phyloP scores from a whole-genome alignment of 331 rosid genomes.

The Rosa hybrid region DNA sequence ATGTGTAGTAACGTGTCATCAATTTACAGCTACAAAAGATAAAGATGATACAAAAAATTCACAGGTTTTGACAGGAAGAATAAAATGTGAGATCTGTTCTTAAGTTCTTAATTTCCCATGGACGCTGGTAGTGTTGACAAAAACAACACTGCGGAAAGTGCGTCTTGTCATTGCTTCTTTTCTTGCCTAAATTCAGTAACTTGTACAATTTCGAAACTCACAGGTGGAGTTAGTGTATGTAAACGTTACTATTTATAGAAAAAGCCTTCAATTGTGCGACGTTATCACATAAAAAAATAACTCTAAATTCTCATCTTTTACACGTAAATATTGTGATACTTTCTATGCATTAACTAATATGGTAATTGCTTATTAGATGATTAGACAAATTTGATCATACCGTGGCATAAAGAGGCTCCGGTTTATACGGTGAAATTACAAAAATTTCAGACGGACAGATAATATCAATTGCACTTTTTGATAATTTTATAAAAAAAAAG shows the following conservation, averaged over 20 bases:
- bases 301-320: not conserved
- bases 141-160: not conserved
- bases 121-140: not conserved
- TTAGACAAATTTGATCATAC: too few species aligned
- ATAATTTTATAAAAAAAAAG: too few species aligned
- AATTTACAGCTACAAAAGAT: too few species aligned
- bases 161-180: not conserved
- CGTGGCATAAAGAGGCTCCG: too few species aligned
- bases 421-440: too few species aligned
- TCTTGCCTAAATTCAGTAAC: not conserved
- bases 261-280: not conserved
- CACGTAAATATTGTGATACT: too few species aligned
- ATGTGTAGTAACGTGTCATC: slow-evolving; percentile 15
- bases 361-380: too few species aligned
- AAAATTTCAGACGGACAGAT: too few species aligned
- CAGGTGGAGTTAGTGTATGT: too few species aligned
- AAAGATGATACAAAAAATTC: not conserved
- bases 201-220: not conserved
- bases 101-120: not conserved
- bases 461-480: too few species aligned
- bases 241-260: not conserved
- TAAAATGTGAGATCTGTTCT: not conserved
- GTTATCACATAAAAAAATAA: not conserved
- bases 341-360: too few species aligned
- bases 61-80: not conserved